These are phyloP conservation scores for Marchantia polymorpha DNA, from an alignment of 225 moss, liverwort and hornwort species.

Conservation along the genomic window DNA sequence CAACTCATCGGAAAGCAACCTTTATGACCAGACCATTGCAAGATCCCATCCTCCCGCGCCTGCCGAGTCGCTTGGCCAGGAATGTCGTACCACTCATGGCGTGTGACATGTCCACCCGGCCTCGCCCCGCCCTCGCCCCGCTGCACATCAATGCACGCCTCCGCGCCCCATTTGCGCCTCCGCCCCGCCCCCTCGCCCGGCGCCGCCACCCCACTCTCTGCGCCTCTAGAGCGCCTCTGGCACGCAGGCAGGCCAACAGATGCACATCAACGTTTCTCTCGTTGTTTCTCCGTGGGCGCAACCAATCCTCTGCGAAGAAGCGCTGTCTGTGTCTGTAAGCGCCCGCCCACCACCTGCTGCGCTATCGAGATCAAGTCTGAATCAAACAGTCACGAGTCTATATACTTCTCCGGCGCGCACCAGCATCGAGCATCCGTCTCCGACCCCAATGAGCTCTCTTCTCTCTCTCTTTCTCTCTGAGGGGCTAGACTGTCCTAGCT, in stretches of 20 bases:
- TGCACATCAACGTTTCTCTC: no score
- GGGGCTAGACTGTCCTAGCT: background rate
- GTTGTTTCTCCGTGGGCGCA: background rate
- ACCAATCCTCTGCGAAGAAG: background rate
- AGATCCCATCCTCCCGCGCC: constrained; percentile 40
- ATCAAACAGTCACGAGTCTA: background rate
- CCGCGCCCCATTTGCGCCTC: background rate
- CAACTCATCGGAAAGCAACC: constrained; percentile 30
- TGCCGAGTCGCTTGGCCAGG: constrained; percentile 33
- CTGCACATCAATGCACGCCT: constrained; percentile 5
- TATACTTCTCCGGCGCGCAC: background rate
- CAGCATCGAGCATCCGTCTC: background rate
- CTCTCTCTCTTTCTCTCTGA: no score
- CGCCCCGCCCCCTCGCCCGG: no score
- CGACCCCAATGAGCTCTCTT: background rate
- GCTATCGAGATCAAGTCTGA: background rate
- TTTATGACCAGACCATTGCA: constrained; percentile 46
- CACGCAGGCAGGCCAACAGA: no score
- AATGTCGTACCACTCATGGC: constrained; percentile 35
- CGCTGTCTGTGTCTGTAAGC: background rate
- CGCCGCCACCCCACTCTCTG: no score
- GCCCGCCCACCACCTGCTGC: background rate
- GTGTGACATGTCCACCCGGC: constrained; percentile 37
- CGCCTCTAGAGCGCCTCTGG: no score
- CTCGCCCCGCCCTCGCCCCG: no score